Conservation (phyloP, 176 grass and related monocot genomes). For the Triticum timopheevii region DNA sequence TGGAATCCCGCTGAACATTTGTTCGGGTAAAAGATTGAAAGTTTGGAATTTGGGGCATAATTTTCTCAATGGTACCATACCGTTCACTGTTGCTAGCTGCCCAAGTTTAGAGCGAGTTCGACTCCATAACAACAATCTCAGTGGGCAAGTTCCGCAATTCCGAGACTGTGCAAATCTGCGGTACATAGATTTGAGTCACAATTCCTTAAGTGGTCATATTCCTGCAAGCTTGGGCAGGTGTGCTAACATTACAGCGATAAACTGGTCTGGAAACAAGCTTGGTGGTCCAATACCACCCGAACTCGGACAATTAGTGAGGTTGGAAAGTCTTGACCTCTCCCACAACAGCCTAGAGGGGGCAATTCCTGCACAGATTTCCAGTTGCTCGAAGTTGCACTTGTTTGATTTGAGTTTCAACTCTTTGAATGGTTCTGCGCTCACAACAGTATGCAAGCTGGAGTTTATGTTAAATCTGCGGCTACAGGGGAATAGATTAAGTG, state of each 20-base stretch:
- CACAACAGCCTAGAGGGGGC: conserved; percentile 57
- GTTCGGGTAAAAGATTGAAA: conserved; percentile 53
- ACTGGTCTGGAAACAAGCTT: conserved; percentile 63
- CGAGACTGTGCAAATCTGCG: conserved; percentile 18
- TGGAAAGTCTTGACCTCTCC: conserved; percentile 51
- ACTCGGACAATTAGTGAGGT: conserved; percentile 49
- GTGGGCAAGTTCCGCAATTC: conserved; percentile 55
- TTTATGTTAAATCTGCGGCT: conserved; percentile 44
- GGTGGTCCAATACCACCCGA: conserved; percentile 45
- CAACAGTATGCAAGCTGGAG: conserved; percentile 50
- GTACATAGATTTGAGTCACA: conserved; percentile 56
- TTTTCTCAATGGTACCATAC: conserved; percentile 64
- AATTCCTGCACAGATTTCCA: conserved; percentile 54
- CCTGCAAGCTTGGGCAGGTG: conserved; percentile 57
- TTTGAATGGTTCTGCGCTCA: conserved; percentile 54
- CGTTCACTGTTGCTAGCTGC: conserved; percentile 46
- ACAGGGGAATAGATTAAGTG: conserved; percentile 68
- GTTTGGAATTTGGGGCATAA: conserved; percentile 48
- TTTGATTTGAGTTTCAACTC: conserved; percentile 86
- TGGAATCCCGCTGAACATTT: conserved; percentile 62
- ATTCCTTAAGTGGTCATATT: conserved; percentile 50
- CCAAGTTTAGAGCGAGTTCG: conserved; percentile 49
- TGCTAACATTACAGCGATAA: conserved; percentile 45
- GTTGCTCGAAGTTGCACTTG: conserved; percentile 46
- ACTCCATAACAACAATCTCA: conserved; percentile 48